A percentile compares a stretch with the other conserved stretches of the same genome.
Conservation (phyloP, 208 protist genomes). For the Naegleria gruberi region DNA sequence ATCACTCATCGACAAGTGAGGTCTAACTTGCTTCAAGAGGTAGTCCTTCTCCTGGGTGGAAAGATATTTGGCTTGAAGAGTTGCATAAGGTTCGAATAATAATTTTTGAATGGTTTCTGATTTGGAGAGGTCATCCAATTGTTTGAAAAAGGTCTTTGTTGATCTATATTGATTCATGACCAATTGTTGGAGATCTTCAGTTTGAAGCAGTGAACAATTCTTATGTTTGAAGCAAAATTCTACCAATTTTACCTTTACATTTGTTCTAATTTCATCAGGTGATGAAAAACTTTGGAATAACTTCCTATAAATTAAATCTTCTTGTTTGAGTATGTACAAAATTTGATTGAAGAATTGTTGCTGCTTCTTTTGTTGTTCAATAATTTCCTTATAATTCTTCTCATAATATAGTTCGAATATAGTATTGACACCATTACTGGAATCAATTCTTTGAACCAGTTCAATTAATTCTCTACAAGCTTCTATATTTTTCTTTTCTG, state of each 20-base stretch:
- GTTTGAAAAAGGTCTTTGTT: neutral
- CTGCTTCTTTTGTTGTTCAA: neutral
- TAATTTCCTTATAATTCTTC: neutral
- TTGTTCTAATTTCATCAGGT: neutral
- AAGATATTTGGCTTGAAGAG: neutral
- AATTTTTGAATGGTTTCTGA: neutral
- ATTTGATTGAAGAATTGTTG: slow-evolving; percentile 6
- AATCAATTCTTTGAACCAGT: neutral
- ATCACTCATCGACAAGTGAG: neutral
- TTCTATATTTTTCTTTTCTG: neutral
- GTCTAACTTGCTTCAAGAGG: neutral
- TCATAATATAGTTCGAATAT: slow-evolving; percentile 1
- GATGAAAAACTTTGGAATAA: neutral
- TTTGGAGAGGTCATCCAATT: neutral
- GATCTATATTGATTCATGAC: neutral
- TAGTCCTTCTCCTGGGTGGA: neutral
- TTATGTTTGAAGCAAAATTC: neutral
- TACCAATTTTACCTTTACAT: neutral
- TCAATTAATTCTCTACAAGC: neutral
- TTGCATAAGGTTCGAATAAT: neutral
- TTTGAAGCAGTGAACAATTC: neutral
- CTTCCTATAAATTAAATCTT: neutral
- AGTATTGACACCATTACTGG: neutral
- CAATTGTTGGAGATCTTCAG: neutral
- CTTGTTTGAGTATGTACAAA: neutral